Conservation (phyloP, 2,329 filamentous ascomycete species). For the Diplodia mutila region DNA sequence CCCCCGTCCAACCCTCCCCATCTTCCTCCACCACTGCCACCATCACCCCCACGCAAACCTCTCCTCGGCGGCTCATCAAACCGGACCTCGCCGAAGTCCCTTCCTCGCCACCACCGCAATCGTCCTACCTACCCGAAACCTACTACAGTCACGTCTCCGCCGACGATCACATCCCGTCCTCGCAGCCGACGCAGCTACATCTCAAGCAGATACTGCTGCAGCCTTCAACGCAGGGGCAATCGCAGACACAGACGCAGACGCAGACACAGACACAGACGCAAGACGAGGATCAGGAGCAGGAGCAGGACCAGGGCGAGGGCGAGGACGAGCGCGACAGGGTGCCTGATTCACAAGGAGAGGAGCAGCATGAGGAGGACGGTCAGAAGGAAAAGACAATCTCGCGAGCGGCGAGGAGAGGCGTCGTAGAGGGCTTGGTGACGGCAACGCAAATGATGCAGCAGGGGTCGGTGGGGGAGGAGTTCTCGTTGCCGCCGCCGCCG, state of each 20-base stretch:
- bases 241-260: background rate
- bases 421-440: background rate
- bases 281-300: too few species aligned
- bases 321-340: background rate
- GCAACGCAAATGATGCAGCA: constrained; percentile 16
- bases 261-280: background rate
- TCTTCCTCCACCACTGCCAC: background rate
- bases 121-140: background rate
- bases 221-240: background rate
- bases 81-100: background rate
- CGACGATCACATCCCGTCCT: background rate
- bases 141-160: background rate
- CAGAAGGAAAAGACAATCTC: background rate
- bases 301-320: background rate
- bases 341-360: background rate
- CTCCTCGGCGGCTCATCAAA: background rate
- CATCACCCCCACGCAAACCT: constrained; percentile 5
- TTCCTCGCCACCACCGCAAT: background rate
- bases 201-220: constrained; percentile 2
- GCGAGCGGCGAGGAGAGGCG: background rate
- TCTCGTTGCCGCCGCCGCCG: constrained; percentile 17
- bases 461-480: background rate
- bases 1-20: background rate
- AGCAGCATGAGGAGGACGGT: background rate
- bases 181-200: background rate